phyloP scores from a whole-genome alignment of 495 filamentous ascomycete genomes.

The Aspergillus homomorphus region DNA sequence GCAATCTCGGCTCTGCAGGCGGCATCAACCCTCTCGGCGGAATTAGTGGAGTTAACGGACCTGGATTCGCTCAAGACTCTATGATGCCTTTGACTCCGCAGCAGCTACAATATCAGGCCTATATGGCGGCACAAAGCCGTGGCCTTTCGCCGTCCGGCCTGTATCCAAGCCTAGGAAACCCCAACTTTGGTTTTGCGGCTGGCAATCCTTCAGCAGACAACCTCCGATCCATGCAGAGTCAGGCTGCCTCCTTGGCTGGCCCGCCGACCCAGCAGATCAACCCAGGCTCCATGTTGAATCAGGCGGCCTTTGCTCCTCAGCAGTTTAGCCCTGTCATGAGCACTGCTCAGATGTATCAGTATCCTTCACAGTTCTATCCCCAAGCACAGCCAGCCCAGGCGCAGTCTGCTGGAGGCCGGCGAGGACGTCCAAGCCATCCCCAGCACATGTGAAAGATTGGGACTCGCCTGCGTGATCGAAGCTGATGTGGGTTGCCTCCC shows the following conservation, averaged over 20 bases:
- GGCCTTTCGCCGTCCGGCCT: conserved; percentile 44
- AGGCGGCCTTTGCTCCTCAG: conserved; percentile 42
- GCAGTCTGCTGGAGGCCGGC: conserved; percentile 47
- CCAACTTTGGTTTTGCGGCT: conserved; percentile 40
- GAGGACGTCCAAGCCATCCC: conserved; percentile 45
- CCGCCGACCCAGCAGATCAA: conserved; percentile 33
- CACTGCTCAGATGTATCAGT: conserved; percentile 51
- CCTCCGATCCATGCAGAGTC: conserved; percentile 40
- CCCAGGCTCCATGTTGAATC: conserved; percentile 41
- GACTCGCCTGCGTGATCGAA: not conserved
- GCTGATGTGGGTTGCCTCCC: conserved; percentile 19
- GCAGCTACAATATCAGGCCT: conserved; percentile 48
- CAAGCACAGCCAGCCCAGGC: conserved; percentile 45
- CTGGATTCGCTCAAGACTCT: conserved; percentile 41
- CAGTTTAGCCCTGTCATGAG: conserved; percentile 48
- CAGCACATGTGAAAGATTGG: not conserved
- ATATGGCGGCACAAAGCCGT: conserved; percentile 40
- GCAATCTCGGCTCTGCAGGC: conserved; percentile 25
- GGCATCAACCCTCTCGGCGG: conserved; percentile 26
- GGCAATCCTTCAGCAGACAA: conserved; percentile 42
- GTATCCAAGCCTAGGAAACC: conserved; percentile 38
- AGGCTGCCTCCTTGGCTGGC: conserved; percentile 34
- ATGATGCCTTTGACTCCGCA: conserved; percentile 39
- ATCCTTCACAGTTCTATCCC: conserved; percentile 49
- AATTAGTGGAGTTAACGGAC: conserved; percentile 22